Conservation (phyloP, 2,329 filamentous ascomycete genomes). For the Colletotrichum sojae region DNA sequence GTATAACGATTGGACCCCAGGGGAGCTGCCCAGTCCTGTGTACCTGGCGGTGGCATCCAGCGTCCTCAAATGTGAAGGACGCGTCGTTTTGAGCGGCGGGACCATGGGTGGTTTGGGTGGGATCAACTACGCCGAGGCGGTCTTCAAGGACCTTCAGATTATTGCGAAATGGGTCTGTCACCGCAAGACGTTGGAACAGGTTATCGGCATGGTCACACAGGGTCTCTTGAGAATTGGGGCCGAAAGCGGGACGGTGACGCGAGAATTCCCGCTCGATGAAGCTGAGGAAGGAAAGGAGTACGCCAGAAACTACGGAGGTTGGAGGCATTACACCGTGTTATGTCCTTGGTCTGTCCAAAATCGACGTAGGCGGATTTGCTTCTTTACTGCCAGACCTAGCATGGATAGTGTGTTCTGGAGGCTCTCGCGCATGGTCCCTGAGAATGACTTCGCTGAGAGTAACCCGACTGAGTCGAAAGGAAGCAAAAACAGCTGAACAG, state of each 20-base stretch:
- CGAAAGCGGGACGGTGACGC: constrained; percentile 1
- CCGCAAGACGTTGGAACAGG: background rate
- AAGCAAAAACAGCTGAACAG: no score
- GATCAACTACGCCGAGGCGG: constrained; percentile 5
- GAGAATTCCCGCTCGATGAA: background rate
- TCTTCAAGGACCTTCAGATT: background rate
- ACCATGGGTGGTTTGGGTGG: background rate
- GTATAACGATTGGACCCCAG: constrained; percentile 15
- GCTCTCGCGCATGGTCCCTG: no score
- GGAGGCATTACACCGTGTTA: constrained; percentile 9
- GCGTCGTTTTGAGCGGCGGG: background rate
- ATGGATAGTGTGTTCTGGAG: no score
- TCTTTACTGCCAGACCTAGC: no score
- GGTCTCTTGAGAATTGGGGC: constrained; percentile 4
- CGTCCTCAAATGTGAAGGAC: background rate
- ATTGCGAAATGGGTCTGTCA: constrained; percentile 10
- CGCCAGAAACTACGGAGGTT: background rate
- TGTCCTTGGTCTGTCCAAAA: background rate
- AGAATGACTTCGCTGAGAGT: no score
- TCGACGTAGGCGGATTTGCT: background rate
- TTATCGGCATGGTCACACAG: background rate
- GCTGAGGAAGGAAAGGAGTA: background rate
- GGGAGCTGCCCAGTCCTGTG: background rate
- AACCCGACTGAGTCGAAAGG: no score
- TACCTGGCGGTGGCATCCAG: background rate